Evolutionary conservation across 169 alveolate genomes (phyloP).

Genomic region (Babesia bigemina): DNA sequence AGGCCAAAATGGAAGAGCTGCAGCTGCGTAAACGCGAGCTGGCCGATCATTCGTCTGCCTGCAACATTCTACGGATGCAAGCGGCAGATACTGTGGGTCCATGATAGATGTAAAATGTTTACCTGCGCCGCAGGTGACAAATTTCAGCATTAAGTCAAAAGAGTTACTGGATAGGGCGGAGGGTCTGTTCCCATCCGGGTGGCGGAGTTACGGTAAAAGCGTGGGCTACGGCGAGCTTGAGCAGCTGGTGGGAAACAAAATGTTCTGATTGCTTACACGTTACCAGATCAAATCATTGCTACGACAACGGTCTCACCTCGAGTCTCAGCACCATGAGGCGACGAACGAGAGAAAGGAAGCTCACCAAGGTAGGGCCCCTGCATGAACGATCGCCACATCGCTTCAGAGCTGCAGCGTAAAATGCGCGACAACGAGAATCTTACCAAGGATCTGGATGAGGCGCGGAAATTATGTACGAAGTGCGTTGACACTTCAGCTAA

Average conservation of each 20-base stretch:
- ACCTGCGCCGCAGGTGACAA: background rate
- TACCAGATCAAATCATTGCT: background rate
- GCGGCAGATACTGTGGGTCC: conserved; percentile 7
- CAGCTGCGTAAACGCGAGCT: no score
- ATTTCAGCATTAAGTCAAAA: background rate
- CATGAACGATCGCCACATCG: background rate
- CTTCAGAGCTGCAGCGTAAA: background rate
- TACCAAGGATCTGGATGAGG: conserved; percentile 2
- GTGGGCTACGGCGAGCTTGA: background rate
- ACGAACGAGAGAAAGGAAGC: background rate
- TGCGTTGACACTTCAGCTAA: background rate
- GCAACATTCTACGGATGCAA: conserved; percentile 12
- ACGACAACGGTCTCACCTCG: background rate
- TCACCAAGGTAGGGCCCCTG: background rate
- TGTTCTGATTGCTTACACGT: background rate
- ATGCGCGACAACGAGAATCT: background rate
- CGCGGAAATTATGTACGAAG: background rate
- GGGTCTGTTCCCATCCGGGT: background rate
- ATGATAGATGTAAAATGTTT: background rate
- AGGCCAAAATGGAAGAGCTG: background rate
- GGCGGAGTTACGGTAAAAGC: background rate
- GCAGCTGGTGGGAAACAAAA: conserved; percentile 1
- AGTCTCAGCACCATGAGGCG: background rate
- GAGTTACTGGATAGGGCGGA: background rate
- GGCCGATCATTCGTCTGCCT: background rate